phyloP scores from a whole-genome alignment of 306 rosid genomes.

The Lathyrus sativus region DNA sequence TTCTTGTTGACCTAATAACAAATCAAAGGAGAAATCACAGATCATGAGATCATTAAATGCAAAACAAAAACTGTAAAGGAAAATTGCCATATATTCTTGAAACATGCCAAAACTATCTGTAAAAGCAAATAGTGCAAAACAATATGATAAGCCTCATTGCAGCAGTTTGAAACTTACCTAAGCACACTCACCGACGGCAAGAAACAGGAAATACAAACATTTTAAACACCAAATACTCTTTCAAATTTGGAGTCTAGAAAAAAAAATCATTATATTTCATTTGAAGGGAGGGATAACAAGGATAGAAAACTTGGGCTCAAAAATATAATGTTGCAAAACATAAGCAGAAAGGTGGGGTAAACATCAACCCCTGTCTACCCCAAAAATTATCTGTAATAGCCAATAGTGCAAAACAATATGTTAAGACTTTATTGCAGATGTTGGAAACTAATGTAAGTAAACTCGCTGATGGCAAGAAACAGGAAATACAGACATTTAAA shows the following conservation, averaged over 20 bases:
- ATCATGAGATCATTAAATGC: slow-evolving; percentile 8
- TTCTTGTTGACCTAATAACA: slow-evolving; percentile 84
- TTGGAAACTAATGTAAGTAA: slow-evolving; percentile 4
- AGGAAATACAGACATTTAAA: slow-evolving; percentile 29
- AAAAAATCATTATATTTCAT: too few relatives aligned
- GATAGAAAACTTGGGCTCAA: too few relatives aligned
- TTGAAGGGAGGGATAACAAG: too few relatives aligned
- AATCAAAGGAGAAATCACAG: slow-evolving; percentile 37
- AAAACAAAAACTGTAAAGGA: slow-evolving; percentile 25
- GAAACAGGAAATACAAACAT: slow-evolving; percentile 25
- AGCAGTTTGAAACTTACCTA: slow-evolving; percentile 16
- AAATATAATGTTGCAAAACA: too few relatives aligned
- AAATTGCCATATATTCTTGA: slow-evolving; percentile 17
- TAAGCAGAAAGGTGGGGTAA: too few relatives aligned
- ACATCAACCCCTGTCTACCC: too few relatives aligned
- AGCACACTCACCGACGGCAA: not conserved
- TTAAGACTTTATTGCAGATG: slow-evolving; percentile 24
- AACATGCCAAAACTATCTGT: slow-evolving; percentile 24
- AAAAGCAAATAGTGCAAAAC: slow-evolving; percentile 20
- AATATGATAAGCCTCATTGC: slow-evolving; percentile 21
- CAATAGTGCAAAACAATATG: slow-evolving; percentile 27
- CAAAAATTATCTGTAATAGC: slow-evolving; percentile 16
- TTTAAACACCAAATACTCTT: slow-evolving; percentile 31
- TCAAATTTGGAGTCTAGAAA: too few relatives aligned
- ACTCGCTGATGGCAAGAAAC: slow-evolving; percentile 10